Conservation (phyloP, 345 rosid genomes). For the Microcos paniculata region DNA sequence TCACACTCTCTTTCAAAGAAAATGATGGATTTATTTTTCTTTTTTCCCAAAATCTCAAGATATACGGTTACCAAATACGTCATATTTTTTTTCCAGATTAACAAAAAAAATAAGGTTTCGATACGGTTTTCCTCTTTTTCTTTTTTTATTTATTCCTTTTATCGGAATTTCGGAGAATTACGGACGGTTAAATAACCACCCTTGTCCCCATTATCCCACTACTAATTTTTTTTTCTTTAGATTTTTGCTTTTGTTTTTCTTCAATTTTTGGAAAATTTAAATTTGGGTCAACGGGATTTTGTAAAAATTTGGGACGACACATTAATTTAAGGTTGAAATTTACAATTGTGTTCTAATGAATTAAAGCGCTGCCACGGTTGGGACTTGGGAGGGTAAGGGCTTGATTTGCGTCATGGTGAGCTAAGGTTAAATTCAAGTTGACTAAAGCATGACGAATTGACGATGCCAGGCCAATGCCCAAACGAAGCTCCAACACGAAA, state of each 20-base stretch:
- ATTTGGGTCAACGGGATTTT: not conserved
- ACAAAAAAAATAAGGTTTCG: not conserved
- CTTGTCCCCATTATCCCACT: not conserved
- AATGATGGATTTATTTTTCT: not conserved
- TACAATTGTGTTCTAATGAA: not conserved
- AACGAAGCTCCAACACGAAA: not conserved
- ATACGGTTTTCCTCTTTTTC: not conserved
- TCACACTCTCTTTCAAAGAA: not conserved
- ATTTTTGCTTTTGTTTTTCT: not conserved
- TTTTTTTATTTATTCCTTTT: too few species aligned
- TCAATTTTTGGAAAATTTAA: not conserved
- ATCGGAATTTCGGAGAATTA: not conserved
- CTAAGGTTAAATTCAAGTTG: not conserved
- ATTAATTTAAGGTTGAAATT: not conserved
- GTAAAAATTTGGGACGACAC: not conserved
- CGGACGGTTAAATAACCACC: conserved; percentile 1
- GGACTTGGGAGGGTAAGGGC: not conserved
- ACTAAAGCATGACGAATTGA: not conserved
- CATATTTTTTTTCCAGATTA: too few species aligned
- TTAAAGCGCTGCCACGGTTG: too few species aligned
- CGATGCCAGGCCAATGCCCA: not conserved
- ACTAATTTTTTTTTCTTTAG: not conserved
- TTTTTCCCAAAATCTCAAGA: not conserved
- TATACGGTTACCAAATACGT: not conserved
- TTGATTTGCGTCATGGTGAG: not conserved